Evolutionary conservation across 106 monocot species (phyloP).

Genomic region (Dendrobium officinale): DNA sequence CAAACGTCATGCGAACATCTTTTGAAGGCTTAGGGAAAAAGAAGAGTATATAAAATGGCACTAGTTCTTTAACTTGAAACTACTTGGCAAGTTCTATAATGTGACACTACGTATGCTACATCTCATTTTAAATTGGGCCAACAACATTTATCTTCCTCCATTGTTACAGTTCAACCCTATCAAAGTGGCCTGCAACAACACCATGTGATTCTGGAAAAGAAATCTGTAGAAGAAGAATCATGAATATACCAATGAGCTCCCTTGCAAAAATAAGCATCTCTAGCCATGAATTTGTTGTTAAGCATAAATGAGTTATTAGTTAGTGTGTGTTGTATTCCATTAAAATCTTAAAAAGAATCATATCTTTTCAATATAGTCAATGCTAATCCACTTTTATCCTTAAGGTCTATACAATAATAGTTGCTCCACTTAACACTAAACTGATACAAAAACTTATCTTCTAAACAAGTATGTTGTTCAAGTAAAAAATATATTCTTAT

Average conservation of each 20-base stretch:
- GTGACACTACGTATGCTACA: neutral
- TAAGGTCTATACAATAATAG: too few relatives aligned
- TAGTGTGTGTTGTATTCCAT: too few relatives aligned
- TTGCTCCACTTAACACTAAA: too few relatives aligned
- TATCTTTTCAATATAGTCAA: too few relatives aligned
- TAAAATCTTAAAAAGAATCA: too few relatives aligned
- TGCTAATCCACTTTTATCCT: too few relatives aligned
- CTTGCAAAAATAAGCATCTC: too few relatives aligned
- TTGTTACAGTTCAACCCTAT: neutral
- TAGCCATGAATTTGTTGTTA: too few relatives aligned
- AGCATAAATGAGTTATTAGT: too few relatives aligned
- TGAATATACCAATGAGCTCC: neutral
- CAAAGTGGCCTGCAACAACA: neutral
- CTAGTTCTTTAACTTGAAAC: neutral
- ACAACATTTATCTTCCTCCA: neutral
- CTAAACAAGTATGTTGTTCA: too few relatives aligned
- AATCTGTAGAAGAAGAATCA: neutral
- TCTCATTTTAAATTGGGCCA: neutral
- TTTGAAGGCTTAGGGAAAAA: neutral
- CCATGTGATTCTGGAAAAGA: neutral
- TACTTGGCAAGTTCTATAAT: neutral
- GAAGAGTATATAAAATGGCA: neutral
- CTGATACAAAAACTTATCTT: too few relatives aligned
- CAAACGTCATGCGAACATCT: neutral
- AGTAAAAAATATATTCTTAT: too few relatives aligned